Evolutionary conservation across 1,284 basidiomycete species (phyloP).

Genomic region (Irpex lacteus): DNA sequence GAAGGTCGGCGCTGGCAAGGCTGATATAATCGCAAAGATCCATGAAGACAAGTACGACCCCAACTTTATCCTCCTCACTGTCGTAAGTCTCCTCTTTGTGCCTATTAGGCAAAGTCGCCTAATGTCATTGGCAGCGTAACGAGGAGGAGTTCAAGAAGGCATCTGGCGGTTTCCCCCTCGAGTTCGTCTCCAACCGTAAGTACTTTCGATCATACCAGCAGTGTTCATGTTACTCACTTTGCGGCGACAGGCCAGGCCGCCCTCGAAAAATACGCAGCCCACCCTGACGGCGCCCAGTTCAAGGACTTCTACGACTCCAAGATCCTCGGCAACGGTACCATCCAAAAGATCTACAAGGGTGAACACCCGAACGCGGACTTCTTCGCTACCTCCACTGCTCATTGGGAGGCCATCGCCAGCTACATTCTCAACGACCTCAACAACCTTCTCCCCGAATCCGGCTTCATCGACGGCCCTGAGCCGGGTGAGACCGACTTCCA

Average conservation of each 20-base stretch:
- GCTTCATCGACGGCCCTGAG: conserved; percentile 45
- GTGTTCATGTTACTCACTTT: background rate
- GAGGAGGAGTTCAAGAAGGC: conserved; percentile 52
- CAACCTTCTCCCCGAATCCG: conserved; percentile 36
- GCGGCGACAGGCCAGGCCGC: conserved; percentile 36
- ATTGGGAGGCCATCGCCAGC: conserved; percentile 32
- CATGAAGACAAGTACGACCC: conserved; percentile 59
- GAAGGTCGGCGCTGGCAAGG: conserved; percentile 34
- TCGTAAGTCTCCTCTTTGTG: conserved; percentile 32
- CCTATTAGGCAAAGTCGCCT: background rate
- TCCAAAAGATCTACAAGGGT: conserved; percentile 45
- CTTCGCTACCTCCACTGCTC: conserved; percentile 37
- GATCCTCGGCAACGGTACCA: conserved; percentile 42
- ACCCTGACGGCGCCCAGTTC: conserved; percentile 41
- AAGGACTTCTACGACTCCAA: conserved; percentile 54
- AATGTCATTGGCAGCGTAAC: conserved; percentile 34
- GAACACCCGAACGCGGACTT: conserved; percentile 39
- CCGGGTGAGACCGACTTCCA: conserved; percentile 58
- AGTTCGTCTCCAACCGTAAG: conserved; percentile 46
- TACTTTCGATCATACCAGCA: conserved; percentile 14
- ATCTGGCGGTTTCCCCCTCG: conserved; percentile 32
- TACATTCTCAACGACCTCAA: conserved; percentile 44
- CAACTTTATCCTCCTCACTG: conserved; percentile 49
- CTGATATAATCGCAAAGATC: conserved; percentile 40
- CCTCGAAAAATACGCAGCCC: conserved; percentile 39